A percentile compares a stretch with the other conserved stretches of the same genome.
phyloP scores from a whole-genome alignment of 2,329 filamentous ascomycete genomes.

The Cordyceps tenuipes region DNA sequence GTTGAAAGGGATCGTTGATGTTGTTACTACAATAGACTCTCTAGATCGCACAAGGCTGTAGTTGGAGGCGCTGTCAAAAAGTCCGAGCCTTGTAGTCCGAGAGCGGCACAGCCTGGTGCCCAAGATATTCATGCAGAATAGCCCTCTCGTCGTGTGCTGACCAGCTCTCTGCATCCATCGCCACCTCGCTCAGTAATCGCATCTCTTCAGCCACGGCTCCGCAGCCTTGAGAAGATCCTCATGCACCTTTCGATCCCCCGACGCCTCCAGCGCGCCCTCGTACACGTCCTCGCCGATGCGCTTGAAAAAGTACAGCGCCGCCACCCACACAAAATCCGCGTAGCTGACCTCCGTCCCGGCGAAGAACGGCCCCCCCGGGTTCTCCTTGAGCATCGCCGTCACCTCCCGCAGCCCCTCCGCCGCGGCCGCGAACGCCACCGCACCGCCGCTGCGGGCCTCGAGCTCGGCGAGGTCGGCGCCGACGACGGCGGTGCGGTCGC shows the following conservation, averaged over 20 bases:
- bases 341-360: slow-evolving; percentile 46
- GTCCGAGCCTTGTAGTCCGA: slow-evolving; percentile 9
- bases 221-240: slow-evolving; percentile 30
- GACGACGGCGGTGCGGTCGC: slow-evolving; percentile 38
- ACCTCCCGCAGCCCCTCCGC: slow-evolving; percentile 27
- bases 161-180: too few relatives aligned
- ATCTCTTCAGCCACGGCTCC: slow-evolving; percentile 33
- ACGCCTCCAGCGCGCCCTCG: slow-evolving; percentile 27
- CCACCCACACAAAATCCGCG: slow-evolving; percentile 50
- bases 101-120: neutral
- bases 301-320: slow-evolving; percentile 36
- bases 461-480: slow-evolving; percentile 47
- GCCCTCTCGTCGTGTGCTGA: too few relatives aligned
- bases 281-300: slow-evolving; percentile 27
- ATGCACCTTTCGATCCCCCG: slow-evolving; percentile 31
- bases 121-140: too few relatives aligned
- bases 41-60: neutral
- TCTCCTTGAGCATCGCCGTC: slow-evolving; percentile 44
- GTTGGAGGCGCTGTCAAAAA: neutral
- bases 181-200: slow-evolving; percentile 22
- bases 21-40: neutral
- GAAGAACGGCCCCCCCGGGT: slow-evolving; percentile 51
- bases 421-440: slow-evolving; percentile 39
- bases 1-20: neutral
- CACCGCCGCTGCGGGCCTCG: slow-evolving; percentile 38